Evolutionary conservation across 352 stramenopile species (phyloP).

Genomic region (Phytophthora sojae): DNA sequence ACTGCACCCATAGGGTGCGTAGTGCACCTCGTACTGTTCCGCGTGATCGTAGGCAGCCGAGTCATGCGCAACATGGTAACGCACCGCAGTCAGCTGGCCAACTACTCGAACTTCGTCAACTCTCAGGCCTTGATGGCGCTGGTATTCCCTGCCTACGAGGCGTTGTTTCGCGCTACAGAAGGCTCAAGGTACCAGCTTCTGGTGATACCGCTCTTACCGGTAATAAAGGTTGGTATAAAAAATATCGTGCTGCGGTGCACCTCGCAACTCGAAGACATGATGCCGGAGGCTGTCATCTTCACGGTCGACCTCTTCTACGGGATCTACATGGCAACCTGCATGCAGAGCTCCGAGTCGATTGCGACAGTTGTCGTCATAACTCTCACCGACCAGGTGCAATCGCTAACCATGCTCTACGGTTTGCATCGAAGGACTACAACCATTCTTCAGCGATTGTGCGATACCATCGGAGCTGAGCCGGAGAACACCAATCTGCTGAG

Average conservation of each 20-base stretch:
- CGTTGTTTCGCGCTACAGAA: constrained; percentile 10
- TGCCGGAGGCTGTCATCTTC: constrained; percentile 30
- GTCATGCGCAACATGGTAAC: background rate
- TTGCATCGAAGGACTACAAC: constrained; percentile 11
- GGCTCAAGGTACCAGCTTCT: constrained; percentile 14
- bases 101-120: constrained; percentile 14
- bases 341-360: constrained; percentile 19
- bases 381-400: constrained; percentile 15
- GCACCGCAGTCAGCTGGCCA: background rate
- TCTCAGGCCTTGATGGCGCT: constrained; percentile 8
- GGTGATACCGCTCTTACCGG: constrained; percentile 12
- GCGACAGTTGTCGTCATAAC: constrained; percentile 6
- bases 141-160: constrained; percentile 19
- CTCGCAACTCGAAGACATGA: constrained; percentile 21
- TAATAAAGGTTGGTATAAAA: constrained; percentile 15
- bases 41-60: background rate
- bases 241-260: constrained; percentile 13
- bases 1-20: background rate
- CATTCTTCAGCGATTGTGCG: background rate
- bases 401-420: constrained; percentile 10
- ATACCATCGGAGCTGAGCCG: background rate
- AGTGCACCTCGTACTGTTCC: background rate
- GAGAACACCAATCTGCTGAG: background rate
- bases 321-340: constrained; percentile 26
- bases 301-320: constrained; percentile 32